Conservation (phyloP, 306 rosid species). For the Fragaria vesca region DNA sequence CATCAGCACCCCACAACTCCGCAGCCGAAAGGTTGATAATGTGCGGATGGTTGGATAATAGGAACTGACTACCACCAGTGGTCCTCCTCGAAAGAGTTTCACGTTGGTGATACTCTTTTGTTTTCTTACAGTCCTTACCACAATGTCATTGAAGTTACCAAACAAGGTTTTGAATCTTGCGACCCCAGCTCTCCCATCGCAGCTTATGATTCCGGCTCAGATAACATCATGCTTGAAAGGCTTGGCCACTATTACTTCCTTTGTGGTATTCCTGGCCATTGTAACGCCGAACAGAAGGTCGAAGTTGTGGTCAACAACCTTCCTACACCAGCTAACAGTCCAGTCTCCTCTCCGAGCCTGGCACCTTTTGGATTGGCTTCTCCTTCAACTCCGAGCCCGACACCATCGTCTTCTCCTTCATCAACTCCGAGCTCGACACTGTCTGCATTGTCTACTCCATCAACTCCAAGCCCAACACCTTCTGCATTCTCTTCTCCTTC, state of each 20-base stretch:
- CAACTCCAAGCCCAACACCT: too few species aligned
- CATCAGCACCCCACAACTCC: too few species aligned
- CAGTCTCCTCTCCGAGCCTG: not conserved
- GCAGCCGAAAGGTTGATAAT: too few species aligned
- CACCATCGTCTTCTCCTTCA: not conserved
- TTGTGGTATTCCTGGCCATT: not conserved
- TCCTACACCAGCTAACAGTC: not conserved
- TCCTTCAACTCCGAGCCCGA: not conserved
- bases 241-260: not conserved
- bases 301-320: not conserved
- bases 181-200: not conserved
- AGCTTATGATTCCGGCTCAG: not conserved
- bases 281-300: not conserved
- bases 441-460: too few species aligned
- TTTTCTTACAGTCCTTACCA: not conserved
- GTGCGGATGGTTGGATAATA: not conserved
- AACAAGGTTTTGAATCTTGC: not conserved
- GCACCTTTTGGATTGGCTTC: not conserved
- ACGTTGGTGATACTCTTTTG: not conserved
- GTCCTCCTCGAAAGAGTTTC: not conserved
- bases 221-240: not conserved
- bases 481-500: not conserved
- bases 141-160: not conserved
- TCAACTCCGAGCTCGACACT: not conserved
- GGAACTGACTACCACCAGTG: not conserved